Base-by-base conservation (phyloP, 73 alveolate species). In the Stentor coeruleus region DNA sequence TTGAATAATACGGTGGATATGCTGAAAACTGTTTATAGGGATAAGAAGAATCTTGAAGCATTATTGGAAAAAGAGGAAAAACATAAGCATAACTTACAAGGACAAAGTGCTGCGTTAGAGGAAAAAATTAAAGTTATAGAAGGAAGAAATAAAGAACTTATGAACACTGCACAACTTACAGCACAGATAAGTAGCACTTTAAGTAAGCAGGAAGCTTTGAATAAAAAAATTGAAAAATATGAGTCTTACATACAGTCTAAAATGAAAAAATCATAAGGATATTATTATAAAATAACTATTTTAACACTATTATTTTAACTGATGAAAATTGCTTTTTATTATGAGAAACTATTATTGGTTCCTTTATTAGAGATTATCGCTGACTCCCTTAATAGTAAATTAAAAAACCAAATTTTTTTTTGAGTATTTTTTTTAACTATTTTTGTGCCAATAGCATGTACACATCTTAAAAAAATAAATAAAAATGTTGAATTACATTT, bases 11-110 rank as follows among this genome's bases (percentile, higher is more conserved):
- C n/a, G n/a, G 79, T 66, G 3, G 79, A 66, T 20, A 66, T 1
- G n/a, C 37, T 66, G 41, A 66, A 66, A 31, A 66, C 79, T 14
- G 37, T 20, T 66, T 66, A 66, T 66, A 66, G 79, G 37, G 79
- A 66, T 20, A 66, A 66, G 39, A 66, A 66, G 33, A 20, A 66
- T 20, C n/a, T 66, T 20, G 79, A 66, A 33, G 14, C n/a, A 1
- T 20, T 15, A 26, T 20, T 66, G 0, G 79, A 66, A 28, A 66
- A 66, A 33, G 79, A 66, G 33, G 79, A 66, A 26, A 31, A 31
- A 40, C n/a, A 20, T 26, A 31, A 20, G 3, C n/a, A 31, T 20
- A 33, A 26, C 1, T 31, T 66, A 15, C 79, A 66, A 40, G 79
- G 49, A 66, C 40, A 66, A 2, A 20, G 39, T 33, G 79, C n/a